Conservation (phyloP, 2,329 filamentous ascomycete species). For the Thermoascus crustaceus region DNA sequence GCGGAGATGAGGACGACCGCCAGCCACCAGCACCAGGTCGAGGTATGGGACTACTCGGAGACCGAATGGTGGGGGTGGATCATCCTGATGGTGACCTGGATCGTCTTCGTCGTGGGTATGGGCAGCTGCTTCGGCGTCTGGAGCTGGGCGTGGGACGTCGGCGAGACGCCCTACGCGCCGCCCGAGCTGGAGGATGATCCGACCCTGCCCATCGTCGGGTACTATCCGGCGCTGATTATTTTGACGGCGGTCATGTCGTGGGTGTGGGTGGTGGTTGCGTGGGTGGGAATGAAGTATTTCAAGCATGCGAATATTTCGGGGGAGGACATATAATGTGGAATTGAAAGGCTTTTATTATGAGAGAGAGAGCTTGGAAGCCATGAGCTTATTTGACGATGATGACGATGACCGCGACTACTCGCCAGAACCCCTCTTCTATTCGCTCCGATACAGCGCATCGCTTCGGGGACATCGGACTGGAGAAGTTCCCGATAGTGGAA, state of each 20-base stretch:
- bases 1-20: conserved; percentile 19
- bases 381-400: too few species aligned
- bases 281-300: conserved; percentile 99
- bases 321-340: conserved; percentile 37
- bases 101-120: conserved; percentile 94
- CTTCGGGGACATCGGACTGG: too few species aligned
- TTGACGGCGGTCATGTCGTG: conserved; percentile 93
- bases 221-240: conserved; percentile 91
- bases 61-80: conserved; percentile 99
- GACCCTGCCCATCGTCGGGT: conserved; percentile 89
- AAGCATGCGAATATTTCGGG: conserved; percentile 85
- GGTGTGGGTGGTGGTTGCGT: conserved; percentile 96
- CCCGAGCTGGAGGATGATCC: conserved; percentile 92
- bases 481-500: too few species aligned
- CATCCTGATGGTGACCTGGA: conserved; percentile 81
- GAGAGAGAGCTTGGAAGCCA: not conserved
- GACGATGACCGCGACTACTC: too few species aligned
- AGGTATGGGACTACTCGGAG: conserved; percentile 77
- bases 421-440: too few species aligned
- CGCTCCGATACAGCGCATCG: too few species aligned
- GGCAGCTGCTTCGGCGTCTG: conserved; percentile 89
- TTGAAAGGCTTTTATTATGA: not conserved
- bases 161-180: conserved; percentile 88
- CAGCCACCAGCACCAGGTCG: too few species aligned
- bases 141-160: conserved; percentile 99